Evolutionary conservation across 768 basidiomycete species (phyloP), one percentile per base, ranked within the genome.

Genomic region (Kockovaella imperatae): DNA sequence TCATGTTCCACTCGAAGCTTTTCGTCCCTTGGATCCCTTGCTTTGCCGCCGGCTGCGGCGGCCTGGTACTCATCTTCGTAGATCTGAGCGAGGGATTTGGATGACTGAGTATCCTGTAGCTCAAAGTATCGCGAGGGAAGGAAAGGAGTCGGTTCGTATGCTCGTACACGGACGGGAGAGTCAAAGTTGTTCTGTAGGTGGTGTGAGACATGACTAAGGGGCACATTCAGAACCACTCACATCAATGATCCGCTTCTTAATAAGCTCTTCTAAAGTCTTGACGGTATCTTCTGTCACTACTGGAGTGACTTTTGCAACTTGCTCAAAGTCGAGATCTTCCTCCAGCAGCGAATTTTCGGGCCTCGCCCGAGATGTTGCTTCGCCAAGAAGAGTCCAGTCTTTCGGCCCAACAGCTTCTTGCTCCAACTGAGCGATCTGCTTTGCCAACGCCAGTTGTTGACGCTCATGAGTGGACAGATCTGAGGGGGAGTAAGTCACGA

Each of bases 311-410:
- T 89, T 93, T 74, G 83, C 80, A 20, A 83, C 80, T 24, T 88
- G 83, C 52, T 97, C 95, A 56, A 90, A 97, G 48, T 96, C 93
- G 25, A 99, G 78, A 70, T 95, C 87, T 67, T 97, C 86, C 68
- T 87, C 87, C 11, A 99, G 77, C 17, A 97, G 75, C 7, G 86
- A 85, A 70, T 99, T 90, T 67, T 87, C 81, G 3, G 95, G 93
- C 43, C 95, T 79, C 35, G 82, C 72, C 32, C 83, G 79, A 5
- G 88, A 80, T 18, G 79, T 80, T 26, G 88, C 87, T 72, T 97
- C 93, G 40, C 95, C 91, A 76, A 86, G 79, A 24, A 95, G 77
- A 5, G 83, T 82, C 95, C 95, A 99, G 52, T 87, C 83, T 72
- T 96, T 96, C 42, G 80, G 77, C 1, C 80, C 82, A 43, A 93